Conservation (phyloP, 768 basidiomycete species). For the Pleurotus sapidus region DNA sequence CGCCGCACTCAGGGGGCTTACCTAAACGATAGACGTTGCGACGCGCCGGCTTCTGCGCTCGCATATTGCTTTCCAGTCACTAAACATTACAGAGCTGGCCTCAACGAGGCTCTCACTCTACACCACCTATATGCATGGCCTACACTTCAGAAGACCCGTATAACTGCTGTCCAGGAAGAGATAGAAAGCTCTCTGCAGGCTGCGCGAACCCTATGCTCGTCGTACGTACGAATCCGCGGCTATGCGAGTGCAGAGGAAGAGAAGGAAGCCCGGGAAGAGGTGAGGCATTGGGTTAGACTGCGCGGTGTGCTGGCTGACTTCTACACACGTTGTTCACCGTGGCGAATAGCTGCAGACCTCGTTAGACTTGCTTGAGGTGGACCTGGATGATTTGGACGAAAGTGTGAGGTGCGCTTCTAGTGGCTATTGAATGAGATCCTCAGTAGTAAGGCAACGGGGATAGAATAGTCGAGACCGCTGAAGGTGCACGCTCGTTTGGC, state of each 20-base stretch:
- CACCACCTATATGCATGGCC: slow-evolving; percentile 1
- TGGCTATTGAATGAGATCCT: background rate
- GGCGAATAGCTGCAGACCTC: slow-evolving; percentile 65
- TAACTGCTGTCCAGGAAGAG: slow-evolving; percentile 81
- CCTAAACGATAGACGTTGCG: too few relatives aligned
- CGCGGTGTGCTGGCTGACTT: slow-evolving; percentile 10
- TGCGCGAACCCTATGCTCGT: slow-evolving; percentile 67
- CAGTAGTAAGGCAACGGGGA: slow-evolving; percentile 5
- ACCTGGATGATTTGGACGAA: slow-evolving; percentile 91
- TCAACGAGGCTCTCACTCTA: background rate
- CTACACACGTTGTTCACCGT: background rate
- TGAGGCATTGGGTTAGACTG: slow-evolving; percentile 76
- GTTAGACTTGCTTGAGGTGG: slow-evolving; percentile 76
- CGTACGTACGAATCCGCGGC: slow-evolving; percentile 74
- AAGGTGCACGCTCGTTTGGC: slow-evolving; percentile 74
- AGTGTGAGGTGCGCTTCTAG: slow-evolving; percentile 71
- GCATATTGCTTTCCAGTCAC: too few relatives aligned
- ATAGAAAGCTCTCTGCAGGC: slow-evolving; percentile 73
- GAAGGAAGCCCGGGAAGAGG: slow-evolving; percentile 71
- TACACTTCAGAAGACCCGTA: slow-evolving; percentile 67
- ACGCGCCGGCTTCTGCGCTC: too few relatives aligned
- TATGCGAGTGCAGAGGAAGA: slow-evolving; percentile 27
- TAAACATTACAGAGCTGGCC: too few relatives aligned
- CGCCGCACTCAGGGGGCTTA: too few relatives aligned
- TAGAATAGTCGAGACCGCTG: slow-evolving; percentile 86